Base-by-base conservation (phyloP, 73 alveolate genomes). In the Tetrahymena borealis region DNA sequence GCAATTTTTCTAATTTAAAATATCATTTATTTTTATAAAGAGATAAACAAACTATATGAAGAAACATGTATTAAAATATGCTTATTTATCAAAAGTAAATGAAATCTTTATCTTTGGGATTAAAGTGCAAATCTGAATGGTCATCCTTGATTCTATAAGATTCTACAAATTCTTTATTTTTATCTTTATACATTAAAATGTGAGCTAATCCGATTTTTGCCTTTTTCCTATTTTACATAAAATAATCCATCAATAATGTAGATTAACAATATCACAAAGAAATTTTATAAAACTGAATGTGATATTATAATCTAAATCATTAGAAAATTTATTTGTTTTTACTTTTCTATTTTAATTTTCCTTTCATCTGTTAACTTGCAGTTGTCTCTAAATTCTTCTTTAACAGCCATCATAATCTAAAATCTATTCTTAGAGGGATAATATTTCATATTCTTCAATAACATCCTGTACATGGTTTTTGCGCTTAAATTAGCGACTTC, bases 371-470 rank as follows among this genome's bases (percentile, higher is more conserved):
- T 37, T 16, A 92, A 78, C 32, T 4, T 11, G 4, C 20, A n/a
- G 38, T 39, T 78, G 32, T 40, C 77, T 78, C 38, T 32, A 36
- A 78, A 92, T 78, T 91, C 42, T 92, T 92, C 95, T 35, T 78
- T 92, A 24, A 92, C 77, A 28, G 90, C 92, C 32, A 92, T 39
- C 92, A 92, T 77, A 36, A 92, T 92, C 78, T 92, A 77, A 36
- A 92, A 92, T 92, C 60, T 39, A 39, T 92, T 92, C 78, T 92
- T 92, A 38, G 92, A 78, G 60, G 95, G 95, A 92, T 92, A 78
- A 78, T 92, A 92, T 92, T 38, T n/a, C 43, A 78, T 91, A 92
- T 92, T 92, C 78, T 92, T 92, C n/a, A 92, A 78, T 16, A 92
- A 4, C 78, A 78, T 15, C 78, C 95, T 92, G 43, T 92, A 92